A percentile compares a stretch with the other conserved stretches of the same genome.
Evolutionary conservation across 1,284 basidiomycete genomes (phyloP).

Genomic region (Gymnopus androsaceus): DNA sequence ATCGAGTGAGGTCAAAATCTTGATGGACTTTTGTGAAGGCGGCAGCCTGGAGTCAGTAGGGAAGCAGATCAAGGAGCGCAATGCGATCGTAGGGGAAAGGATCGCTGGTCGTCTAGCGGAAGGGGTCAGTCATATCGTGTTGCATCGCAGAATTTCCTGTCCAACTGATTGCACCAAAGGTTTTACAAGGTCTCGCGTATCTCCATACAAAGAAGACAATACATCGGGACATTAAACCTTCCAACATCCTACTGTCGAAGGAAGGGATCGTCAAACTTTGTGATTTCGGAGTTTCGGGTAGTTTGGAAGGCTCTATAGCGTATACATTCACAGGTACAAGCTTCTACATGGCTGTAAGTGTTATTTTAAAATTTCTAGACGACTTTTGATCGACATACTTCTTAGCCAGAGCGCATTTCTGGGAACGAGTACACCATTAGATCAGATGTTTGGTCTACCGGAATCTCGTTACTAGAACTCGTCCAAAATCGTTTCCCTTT

Average conservation of each 20-base stretch:
- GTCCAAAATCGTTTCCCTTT: constrained; percentile 96
- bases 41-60: constrained; percentile 86
- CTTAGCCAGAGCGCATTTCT: constrained; percentile 88
- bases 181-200: constrained; percentile 90
- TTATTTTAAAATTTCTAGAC: constrained; percentile 6
- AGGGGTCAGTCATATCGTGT: constrained; percentile 58
- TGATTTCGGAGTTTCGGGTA: constrained; percentile 97
- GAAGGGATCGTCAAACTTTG: constrained; percentile 89
- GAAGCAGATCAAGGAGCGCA: constrained; percentile 80
- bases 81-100: constrained; percentile 85
- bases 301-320: constrained; percentile 88
- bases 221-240: constrained; percentile 97
- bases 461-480: constrained; percentile 90
- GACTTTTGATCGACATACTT: constrained; percentile 18
- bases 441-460: constrained; percentile 98
- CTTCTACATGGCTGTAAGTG: constrained; percentile 94
- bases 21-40: constrained; percentile 95
- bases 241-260: constrained; percentile 88
- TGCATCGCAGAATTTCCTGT: constrained; percentile 6
- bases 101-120: constrained; percentile 91
- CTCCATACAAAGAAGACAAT: constrained; percentile 91
- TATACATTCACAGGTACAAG: constrained; percentile 97
- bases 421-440: constrained; percentile 90
- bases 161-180: constrained; percentile 40
- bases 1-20: constrained; percentile 90